These are phyloP conservation scores for sweet orange (Citrus sinensis) DNA, from an alignment of 345 rosid genomes.

Conservation along the genomic window DVS_A1.0 CM039169.1:30652501-30653000, in stretches of 20 bases:
- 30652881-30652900: neutral
- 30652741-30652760: too few species aligned
- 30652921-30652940: neutral
- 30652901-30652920: neutral
- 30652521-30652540: neutral
- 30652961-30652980: neutral
- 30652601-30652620: conserved; percentile 36
- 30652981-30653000: neutral
- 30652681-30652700: conserved; percentile 4
- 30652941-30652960: neutral
- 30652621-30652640: conserved; percentile 88
- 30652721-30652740: too few species aligned
- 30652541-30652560: neutral
- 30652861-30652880: neutral
- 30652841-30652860: neutral
- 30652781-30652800: too few species aligned
- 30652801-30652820: too few species aligned
- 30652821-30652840: neutral
- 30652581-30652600: neutral
- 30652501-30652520: neutral
- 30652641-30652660: conserved; percentile 56
- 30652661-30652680: conserved; percentile 49
- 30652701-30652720: too few species aligned
- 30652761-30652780: too few species aligned
- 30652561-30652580: neutral